Conservation (phyloP, 2,329 filamentous ascomycete genomes). For the Fusarium irregulare region DNA sequence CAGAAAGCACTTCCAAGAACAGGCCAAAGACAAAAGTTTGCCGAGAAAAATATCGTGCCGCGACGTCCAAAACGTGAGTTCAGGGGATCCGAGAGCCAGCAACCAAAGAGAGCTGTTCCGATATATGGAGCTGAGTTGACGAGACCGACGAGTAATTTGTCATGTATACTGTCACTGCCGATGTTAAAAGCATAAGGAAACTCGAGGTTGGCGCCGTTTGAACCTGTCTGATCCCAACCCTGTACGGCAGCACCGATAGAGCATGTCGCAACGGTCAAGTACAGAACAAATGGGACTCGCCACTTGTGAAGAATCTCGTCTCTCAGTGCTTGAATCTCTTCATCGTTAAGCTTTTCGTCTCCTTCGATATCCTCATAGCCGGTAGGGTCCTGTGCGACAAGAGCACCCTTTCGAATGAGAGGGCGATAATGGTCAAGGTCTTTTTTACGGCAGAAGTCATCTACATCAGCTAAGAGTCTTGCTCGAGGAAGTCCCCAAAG, state of each 20-base stretch:
- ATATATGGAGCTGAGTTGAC: conserved; percentile 71
- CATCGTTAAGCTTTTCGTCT: conserved; percentile 67
- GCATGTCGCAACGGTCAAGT: conserved; percentile 74
- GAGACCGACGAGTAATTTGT: conserved; percentile 69
- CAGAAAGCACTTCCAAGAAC: conserved; percentile 78
- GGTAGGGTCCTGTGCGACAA: conserved; percentile 77
- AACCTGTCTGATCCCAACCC: conserved; percentile 75
- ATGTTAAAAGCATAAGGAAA: conserved; percentile 66
- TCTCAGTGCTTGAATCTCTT: conserved; percentile 68
- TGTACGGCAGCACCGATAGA: conserved; percentile 78
- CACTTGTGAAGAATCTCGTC: conserved; percentile 76
- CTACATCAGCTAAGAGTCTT: conserved; percentile 65
- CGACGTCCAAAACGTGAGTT: conserved; percentile 58
- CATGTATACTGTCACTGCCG: conserved; percentile 49
- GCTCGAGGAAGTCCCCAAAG: conserved; percentile 64
- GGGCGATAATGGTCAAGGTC: conserved; percentile 67
- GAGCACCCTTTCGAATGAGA: conserved; percentile 74
- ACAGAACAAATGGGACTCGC: conserved; percentile 70
- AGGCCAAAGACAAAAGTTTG: conserved; percentile 76
- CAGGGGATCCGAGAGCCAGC: conserved; percentile 75
- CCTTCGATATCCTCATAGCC: conserved; percentile 69
- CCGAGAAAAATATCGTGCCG: conserved; percentile 76
- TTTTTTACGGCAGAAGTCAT: conserved; percentile 70
- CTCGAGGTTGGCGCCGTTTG: conserved; percentile 71
- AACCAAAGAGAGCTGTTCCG: conserved; percentile 63